Evolutionary conservation across 2,329 filamentous ascomycete genomes (phyloP).

Genomic region (Ilyonectria mors-panacis): DNA sequence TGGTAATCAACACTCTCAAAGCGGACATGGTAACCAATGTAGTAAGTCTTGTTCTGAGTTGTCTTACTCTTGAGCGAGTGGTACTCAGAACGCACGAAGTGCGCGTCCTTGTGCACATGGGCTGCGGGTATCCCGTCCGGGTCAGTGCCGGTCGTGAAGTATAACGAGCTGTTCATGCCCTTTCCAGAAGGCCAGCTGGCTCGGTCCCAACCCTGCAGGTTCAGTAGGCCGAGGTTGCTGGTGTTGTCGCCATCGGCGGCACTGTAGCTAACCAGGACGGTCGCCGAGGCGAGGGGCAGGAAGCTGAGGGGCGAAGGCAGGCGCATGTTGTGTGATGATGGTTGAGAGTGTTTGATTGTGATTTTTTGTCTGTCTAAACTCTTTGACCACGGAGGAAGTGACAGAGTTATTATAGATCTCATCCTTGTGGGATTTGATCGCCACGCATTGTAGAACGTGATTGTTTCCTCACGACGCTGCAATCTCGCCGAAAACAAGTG

Average conservation of each 20-base stretch:
- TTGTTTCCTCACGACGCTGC: neutral
- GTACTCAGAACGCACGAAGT: neutral
- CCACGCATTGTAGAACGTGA: neutral
- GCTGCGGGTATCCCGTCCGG: neutral
- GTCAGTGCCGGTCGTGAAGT: neutral
- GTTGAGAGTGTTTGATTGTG: neutral
- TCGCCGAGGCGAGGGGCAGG: neutral
- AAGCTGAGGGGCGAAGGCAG: neutral
- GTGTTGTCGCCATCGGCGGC: neutral
- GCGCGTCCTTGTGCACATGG: constrained; percentile 12
- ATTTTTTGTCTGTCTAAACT: neutral
- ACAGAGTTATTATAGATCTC: neutral
- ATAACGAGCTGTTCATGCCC: constrained; percentile 9
- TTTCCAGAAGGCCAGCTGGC: neutral
- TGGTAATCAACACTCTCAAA: constrained; percentile 11
- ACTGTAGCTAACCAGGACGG: neutral
- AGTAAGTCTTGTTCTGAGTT: neutral
- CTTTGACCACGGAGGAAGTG: neutral
- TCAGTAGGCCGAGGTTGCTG: neutral
- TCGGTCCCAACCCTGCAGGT: neutral
- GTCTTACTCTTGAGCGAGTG: neutral
- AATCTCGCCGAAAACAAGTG: neutral
- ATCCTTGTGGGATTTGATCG: neutral
- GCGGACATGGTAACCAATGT: constrained; percentile 10
- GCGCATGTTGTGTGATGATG: neutral